Conservation (phyloP, 1,139 yeast species). For the Saccharomyces hybrid region DNA sequence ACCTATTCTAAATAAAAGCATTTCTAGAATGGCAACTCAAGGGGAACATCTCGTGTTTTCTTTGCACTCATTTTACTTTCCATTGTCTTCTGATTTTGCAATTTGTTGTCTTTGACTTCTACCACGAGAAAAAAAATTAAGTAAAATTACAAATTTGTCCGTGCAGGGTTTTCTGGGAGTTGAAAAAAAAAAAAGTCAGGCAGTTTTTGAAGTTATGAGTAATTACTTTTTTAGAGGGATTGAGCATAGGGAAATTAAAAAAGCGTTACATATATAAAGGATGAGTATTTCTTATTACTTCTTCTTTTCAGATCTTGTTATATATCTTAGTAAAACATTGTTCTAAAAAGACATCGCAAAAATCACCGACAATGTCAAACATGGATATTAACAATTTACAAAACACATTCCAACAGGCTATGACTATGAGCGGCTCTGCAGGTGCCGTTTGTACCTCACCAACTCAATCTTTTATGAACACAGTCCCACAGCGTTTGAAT, state of each 20-base stretch:
- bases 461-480: constrained; percentile 38
- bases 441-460: constrained; percentile 67
- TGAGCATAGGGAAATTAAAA: not conserved
- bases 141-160: not conserved
- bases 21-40: not conserved
- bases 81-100: not conserved
- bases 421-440: constrained; percentile 39
- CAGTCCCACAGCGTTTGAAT: constrained; percentile 30
- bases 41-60: not conserved
- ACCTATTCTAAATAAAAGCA: not conserved
- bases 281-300: not conserved
- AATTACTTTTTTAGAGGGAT: not conserved
- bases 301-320: not conserved
- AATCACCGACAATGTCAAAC: not conserved
- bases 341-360: not conserved
- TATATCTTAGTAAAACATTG: not conserved
- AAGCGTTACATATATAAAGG: not conserved
- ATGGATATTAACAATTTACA: constrained; percentile 48
- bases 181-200: not conserved
- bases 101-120: not conserved
- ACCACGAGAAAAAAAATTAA: not conserved
- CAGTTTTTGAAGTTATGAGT: not conserved
- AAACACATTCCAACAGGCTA: constrained; percentile 50
- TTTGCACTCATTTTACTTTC: not conserved
- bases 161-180: not conserved